A percentile compares a stretch with the other conserved stretches of the same genome.
These are phyloP conservation scores for Penicillium turbatum DNA, from an alignment of 495 filamentous ascomycete genomes.

Conservation along the genomic window DNA sequence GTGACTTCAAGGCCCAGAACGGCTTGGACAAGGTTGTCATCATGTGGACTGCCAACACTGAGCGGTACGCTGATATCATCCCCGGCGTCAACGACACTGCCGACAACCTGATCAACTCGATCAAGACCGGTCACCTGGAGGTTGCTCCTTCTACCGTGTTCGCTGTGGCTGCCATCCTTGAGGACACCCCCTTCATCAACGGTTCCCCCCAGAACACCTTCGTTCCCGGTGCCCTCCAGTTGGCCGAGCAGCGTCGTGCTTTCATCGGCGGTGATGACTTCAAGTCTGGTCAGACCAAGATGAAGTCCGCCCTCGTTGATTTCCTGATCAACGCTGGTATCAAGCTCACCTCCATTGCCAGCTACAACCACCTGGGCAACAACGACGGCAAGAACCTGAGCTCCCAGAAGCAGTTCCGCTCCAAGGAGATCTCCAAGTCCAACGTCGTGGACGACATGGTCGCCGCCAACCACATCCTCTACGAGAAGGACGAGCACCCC, in stretches of 20 bases:
- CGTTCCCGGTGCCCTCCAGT: constrained; percentile 83
- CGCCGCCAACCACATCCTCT: constrained; percentile 85
- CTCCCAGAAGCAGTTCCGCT: constrained; percentile 96
- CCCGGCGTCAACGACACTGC: constrained; percentile 93
- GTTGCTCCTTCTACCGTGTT: constrained; percentile 93
- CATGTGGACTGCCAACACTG: constrained; percentile 98
- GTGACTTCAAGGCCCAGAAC: constrained; percentile 85
- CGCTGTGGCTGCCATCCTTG: constrained; percentile 88
- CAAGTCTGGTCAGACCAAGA: constrained; percentile 99
- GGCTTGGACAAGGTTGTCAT: constrained; percentile 93
- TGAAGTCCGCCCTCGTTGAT: constrained; percentile 98
- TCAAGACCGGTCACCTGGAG: constrained; percentile 81
- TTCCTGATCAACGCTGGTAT: constrained; percentile 98
- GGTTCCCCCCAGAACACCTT: constrained; percentile 99
- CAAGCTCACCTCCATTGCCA: constrained; percentile 97
- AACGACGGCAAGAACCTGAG: constrained; percentile 98
- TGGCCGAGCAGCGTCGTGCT: constrained; percentile 80
- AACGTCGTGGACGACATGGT: constrained; percentile 99
- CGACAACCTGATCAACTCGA: constrained; percentile 83
- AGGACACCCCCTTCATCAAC: constrained; percentile 94
- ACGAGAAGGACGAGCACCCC: constrained; percentile 81
- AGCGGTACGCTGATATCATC: constrained; percentile 87
- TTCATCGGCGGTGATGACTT: constrained; percentile 99
- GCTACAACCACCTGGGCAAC: constrained; percentile 99
- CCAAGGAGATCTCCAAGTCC: constrained; percentile 98